A percentile compares a stretch with the other conserved stretches of the same genome.
Evolutionary conservation across 164 flowering plant genomes (phyloP).

Genomic region (Amborella trichopoda): DNA sequence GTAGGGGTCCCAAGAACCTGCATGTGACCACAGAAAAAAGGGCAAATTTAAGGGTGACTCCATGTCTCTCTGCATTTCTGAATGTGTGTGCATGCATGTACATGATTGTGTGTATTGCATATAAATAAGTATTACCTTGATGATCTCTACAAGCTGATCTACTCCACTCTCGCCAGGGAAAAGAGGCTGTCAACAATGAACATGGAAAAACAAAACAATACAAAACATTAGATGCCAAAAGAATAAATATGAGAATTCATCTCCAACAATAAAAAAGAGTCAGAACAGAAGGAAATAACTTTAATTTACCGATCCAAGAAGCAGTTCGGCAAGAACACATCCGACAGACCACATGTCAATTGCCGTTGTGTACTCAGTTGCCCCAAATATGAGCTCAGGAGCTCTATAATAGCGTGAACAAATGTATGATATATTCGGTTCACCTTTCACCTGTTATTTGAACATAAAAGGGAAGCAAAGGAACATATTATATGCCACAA

Average conservation of each 20-base stretch:
- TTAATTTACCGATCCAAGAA: constrained; percentile 90
- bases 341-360: constrained; percentile 87
- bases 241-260: background rate
- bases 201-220: background rate
- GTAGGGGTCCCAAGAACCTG: constrained; percentile 72
- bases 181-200: constrained; percentile 32
- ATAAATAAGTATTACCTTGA: constrained; percentile 45
- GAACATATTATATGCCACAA: background rate
- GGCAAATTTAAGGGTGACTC: no score
- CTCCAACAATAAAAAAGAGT: no score
- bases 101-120: no score
- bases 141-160: constrained; percentile 81
- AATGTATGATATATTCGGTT: constrained; percentile 79
- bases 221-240: no score
- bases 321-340: constrained; percentile 72
- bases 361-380: constrained; percentile 76
- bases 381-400: constrained; percentile 83
- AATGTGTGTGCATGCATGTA: no score
- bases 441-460: constrained; percentile 58
- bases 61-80: no score
- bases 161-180: constrained; percentile 79
- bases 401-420: constrained; percentile 88
- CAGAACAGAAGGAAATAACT: no score
- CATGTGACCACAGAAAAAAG: background rate
- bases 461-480: background rate